phyloP scores from a whole-genome alignment of 2,329 filamentous ascomycete species.

The Fusarium virguliforme region DNA sequence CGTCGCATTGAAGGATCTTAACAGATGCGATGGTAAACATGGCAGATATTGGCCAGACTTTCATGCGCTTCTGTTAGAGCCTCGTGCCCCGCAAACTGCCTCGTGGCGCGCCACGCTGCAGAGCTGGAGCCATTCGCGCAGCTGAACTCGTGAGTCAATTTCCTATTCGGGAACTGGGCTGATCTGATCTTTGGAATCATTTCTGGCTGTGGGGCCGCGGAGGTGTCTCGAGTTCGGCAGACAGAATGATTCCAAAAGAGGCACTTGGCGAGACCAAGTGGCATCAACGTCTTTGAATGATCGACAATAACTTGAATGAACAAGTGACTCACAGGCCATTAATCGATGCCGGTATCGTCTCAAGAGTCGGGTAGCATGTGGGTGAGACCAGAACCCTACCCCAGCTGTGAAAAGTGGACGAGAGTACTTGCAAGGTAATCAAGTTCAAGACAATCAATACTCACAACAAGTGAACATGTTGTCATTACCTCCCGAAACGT shows the following conservation, averaged over 20 bases:
- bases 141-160: constrained; percentile 20
- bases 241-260: neutral
- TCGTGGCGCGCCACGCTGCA: constrained; percentile 5
- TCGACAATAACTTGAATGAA: neutral
- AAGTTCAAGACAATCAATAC: no score
- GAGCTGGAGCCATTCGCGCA: constrained; percentile 21
- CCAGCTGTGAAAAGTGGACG: no score
- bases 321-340: neutral
- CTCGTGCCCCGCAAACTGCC: neutral
- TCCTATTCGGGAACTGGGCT: constrained; percentile 20
- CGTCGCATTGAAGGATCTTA: neutral
- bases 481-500: neutral
- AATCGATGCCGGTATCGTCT: neutral
- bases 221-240: constrained; percentile 17
- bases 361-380: no score
- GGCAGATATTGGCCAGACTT: neutral
- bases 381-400: no score
- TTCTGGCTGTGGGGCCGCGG: constrained; percentile 41
- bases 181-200: constrained; percentile 46
- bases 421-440: no score
- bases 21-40: neutral
- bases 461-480: neutral
- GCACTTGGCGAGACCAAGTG: neutral
- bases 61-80: neutral
- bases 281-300: neutral